Evolutionary conservation across 2,329 filamentous ascomycete genomes (phyloP).

Genomic region (Cordyceps militaris): DNA sequence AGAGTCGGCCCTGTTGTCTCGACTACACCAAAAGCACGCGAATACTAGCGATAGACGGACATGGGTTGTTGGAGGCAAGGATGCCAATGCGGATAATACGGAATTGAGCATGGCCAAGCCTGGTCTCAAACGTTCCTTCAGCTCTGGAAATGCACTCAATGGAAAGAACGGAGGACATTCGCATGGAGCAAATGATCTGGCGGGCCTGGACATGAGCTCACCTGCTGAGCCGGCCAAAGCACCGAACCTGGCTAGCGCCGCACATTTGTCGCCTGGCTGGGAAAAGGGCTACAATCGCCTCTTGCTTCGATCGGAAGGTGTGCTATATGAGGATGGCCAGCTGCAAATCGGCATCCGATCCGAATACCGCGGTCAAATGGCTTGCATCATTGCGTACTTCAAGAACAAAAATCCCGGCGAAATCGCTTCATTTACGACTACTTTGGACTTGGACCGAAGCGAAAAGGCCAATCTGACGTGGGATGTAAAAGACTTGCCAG

Average conservation of each 20-base stretch:
- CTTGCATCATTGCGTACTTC: conserved; percentile 92
- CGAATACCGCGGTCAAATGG: conserved; percentile 92
- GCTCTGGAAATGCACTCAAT: conserved; percentile 44
- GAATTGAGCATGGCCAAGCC: conserved; percentile 78
- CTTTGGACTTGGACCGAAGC: conserved; percentile 69
- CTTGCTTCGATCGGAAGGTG: conserved; percentile 71
- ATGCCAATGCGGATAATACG: conserved; percentile 74
- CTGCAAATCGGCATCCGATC: conserved; percentile 87
- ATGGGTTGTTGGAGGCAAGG: conserved; percentile 96
- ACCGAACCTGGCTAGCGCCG: conserved; percentile 85
- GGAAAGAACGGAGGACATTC: conserved; percentile 43
- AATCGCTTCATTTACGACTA: conserved; percentile 89
- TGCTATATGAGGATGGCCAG: conserved; percentile 92
- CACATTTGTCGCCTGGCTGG: conserved; percentile 92
- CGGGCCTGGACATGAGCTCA: conserved; percentile 71
- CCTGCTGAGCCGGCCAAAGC: conserved; percentile 53
- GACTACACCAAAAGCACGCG: conserved; percentile 89
- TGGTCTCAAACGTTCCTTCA: conserved; percentile 82
- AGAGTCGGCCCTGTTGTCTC: conserved; percentile 82
- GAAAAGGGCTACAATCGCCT: conserved; percentile 81
- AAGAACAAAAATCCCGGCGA: conserved; percentile 83
- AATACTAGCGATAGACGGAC: conserved; percentile 91
- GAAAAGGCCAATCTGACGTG: conserved; percentile 65
- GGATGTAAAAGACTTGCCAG: conserved; percentile 82
- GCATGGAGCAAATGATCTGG: conserved; percentile 58